phyloP scores from a whole-genome alignment of 2,329 filamentous ascomycete genomes.

The Ophiostoma sp. region DNA sequence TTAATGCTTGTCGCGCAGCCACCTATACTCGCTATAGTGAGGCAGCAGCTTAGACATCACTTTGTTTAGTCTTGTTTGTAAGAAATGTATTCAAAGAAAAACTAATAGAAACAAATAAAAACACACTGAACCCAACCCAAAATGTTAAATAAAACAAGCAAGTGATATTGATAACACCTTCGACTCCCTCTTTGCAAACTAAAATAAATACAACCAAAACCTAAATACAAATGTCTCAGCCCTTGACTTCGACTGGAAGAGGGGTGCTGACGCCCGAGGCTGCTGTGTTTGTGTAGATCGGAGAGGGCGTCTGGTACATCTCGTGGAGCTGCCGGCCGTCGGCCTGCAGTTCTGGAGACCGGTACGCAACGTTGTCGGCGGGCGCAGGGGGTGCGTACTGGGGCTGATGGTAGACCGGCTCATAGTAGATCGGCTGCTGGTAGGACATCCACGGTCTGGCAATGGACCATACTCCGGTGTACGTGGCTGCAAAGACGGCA shows the following conservation, averaged over 20 bases:
- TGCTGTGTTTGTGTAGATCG: neutral
- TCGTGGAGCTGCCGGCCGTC: neutral
- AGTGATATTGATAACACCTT: too few species aligned
- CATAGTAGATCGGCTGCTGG: neutral
- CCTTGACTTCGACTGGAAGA: neutral
- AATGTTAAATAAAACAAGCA: neutral
- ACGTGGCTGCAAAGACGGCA: neutral
- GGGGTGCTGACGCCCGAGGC: neutral
- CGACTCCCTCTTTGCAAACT: too few species aligned
- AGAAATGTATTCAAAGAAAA: too few species aligned
- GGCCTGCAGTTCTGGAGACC: neutral
- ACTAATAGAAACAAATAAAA: neutral
- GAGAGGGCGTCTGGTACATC: conserved; percentile 1
- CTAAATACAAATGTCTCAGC: neutral
- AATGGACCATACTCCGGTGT: neutral
- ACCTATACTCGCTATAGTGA: too few species aligned
- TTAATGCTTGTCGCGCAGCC: too few species aligned
- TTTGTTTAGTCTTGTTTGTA: too few species aligned
- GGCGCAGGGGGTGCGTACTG: neutral
- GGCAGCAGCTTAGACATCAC: too few species aligned
- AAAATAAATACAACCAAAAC: too few species aligned
- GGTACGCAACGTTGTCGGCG: neutral
- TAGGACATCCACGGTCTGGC: neutral
- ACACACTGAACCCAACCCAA: neutral
- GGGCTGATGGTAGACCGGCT: neutral